Evolutionary conservation across 2,329 filamentous ascomycete genomes (phyloP).

Genomic region (Penicillium sp.): DNA sequence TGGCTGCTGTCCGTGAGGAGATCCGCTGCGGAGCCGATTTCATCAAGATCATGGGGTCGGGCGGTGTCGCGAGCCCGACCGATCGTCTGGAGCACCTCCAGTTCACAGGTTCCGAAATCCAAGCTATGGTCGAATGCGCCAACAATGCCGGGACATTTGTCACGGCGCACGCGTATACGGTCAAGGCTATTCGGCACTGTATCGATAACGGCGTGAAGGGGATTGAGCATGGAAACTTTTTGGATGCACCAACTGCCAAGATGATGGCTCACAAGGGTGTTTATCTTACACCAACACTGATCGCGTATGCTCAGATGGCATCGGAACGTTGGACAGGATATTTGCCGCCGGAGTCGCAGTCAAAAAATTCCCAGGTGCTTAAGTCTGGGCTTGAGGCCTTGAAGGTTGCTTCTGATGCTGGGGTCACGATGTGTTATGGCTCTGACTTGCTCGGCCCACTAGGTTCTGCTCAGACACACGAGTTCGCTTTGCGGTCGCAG

Average conservation of each 20-base stretch:
- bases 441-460: slow-evolving; percentile 55
- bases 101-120: slow-evolving; percentile 57
- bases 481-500: slow-evolving; percentile 48
- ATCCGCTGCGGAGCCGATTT: slow-evolving; percentile 58
- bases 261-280: slow-evolving; percentile 52
- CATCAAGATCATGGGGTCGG: slow-evolving; percentile 61
- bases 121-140: slow-evolving; percentile 54
- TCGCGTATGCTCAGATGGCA: slow-evolving; percentile 53
- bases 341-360: slow-evolving; percentile 36
- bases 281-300: slow-evolving; percentile 55
- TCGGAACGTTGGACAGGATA: slow-evolving; percentile 36
- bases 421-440: slow-evolving; percentile 57
- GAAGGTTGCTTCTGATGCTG: slow-evolving; percentile 51
- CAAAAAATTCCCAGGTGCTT: slow-evolving; percentile 53
- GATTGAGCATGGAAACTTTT: slow-evolving; percentile 54
- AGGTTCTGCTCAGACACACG: slow-evolving; percentile 47
- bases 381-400: slow-evolving; percentile 48
- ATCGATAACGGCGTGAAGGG: slow-evolving; percentile 56
- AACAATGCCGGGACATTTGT: slow-evolving; percentile 53
- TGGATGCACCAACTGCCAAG: slow-evolving; percentile 46
- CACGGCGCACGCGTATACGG: slow-evolving; percentile 60
- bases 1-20: slow-evolving; percentile 54
- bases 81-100: slow-evolving; percentile 55
- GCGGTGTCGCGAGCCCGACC: slow-evolving; percentile 58
- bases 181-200: slow-evolving; percentile 54